Percentiles rank a stretch among this genome's conserved stretches.
Evolutionary conservation across 768 basidiomycete genomes (phyloP).

Genomic region (Boletus rufocinnamomeus): DNA sequence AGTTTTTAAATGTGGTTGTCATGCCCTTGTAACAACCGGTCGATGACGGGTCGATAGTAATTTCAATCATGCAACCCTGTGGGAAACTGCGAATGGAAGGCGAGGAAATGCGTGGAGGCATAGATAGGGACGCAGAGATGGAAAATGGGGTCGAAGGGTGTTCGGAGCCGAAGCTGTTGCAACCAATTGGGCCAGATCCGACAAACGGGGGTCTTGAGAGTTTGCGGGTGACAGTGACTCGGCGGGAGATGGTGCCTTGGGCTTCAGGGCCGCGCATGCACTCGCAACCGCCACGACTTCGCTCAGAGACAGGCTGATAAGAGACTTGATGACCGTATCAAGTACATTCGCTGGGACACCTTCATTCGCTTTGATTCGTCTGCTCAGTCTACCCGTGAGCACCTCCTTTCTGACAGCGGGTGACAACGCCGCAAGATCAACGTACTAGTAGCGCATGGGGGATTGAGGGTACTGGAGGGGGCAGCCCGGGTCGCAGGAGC

Average conservation of each 20-base stretch:
- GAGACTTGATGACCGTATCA: constrained; percentile 66
- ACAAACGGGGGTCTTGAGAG: constrained; percentile 72
- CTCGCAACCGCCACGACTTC: constrained; percentile 67
- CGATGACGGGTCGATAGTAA: not conserved
- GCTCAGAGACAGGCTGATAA: constrained; percentile 68
- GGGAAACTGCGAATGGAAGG: constrained; percentile 35
- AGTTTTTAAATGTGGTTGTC: not conserved
- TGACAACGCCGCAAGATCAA: constrained; percentile 77
- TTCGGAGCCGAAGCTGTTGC: constrained; percentile 86
- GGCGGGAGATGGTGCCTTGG: constrained; percentile 43
- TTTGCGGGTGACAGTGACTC: constrained; percentile 56
- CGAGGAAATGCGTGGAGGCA: constrained; percentile 82
- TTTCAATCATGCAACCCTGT: not conserved
- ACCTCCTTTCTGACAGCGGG: constrained; percentile 89
- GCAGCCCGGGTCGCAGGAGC: constrained; percentile 58
- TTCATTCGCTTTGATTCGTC: constrained; percentile 64
- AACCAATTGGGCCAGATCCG: constrained; percentile 60
- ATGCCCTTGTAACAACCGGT: not conserved
- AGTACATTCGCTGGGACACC: constrained; percentile 57
- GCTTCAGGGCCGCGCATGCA: constrained; percentile 38
- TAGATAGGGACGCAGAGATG: constrained; percentile 70
- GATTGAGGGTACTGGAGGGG: constrained; percentile 71
- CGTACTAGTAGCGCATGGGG: constrained; percentile 92
- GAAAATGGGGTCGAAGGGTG: constrained; percentile 87
- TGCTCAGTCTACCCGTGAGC: constrained; percentile 77